A percentile compares a stretch with the other conserved stretches of the same genome.
These are phyloP conservation scores for Peronospora destructor DNA, from an alignment of 352 stramenopile genomes.

Conservation along the genomic window DNA sequence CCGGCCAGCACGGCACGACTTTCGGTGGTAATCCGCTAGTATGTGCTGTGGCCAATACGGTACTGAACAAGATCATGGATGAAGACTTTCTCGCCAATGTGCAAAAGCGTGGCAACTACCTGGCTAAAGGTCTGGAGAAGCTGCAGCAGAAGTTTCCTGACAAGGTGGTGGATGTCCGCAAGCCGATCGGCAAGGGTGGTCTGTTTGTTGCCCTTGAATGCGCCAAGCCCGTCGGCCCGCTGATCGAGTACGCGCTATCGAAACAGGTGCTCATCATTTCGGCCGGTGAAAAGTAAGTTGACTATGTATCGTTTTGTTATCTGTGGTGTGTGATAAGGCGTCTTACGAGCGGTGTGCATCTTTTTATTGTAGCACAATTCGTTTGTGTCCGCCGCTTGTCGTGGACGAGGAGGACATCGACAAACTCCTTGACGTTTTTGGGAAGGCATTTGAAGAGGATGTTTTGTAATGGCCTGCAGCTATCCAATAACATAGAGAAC, in stretches of 20 bases:
- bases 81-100: conserved; percentile 63
- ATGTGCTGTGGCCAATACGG: conserved; percentile 85
- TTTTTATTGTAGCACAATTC: conserved; percentile 45
- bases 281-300: conserved; percentile 69
- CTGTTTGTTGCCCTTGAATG: conserved; percentile 80
- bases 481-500: conserved; percentile 4
- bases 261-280: conserved; percentile 82
- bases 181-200: conserved; percentile 58
- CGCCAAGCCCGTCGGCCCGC: conserved; percentile 44
- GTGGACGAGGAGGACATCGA: conserved; percentile 80
- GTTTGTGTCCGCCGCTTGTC: conserved; percentile 75
- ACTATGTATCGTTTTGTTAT: not conserved
- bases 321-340: not conserved
- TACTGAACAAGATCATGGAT: conserved; percentile 70
- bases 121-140: conserved; percentile 46
- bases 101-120: conserved; percentile 59
- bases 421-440: conserved; percentile 56
- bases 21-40: conserved; percentile 96
- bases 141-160: conserved; percentile 68
- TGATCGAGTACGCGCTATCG: conserved; percentile 62
- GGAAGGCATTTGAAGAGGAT: conserved; percentile 53
- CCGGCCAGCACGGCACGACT: conserved; percentile 92
- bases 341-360: conserved; percentile 5
- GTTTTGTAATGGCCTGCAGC: conserved; percentile 33
- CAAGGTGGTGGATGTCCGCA: conserved; percentile 63